Percentiles rank a stretch among this genome's conserved stretches.
phyloP scores from a whole-genome alignment of 768 basidiomycete species.

The Trichaptum fuscoviolaceum region DNA sequence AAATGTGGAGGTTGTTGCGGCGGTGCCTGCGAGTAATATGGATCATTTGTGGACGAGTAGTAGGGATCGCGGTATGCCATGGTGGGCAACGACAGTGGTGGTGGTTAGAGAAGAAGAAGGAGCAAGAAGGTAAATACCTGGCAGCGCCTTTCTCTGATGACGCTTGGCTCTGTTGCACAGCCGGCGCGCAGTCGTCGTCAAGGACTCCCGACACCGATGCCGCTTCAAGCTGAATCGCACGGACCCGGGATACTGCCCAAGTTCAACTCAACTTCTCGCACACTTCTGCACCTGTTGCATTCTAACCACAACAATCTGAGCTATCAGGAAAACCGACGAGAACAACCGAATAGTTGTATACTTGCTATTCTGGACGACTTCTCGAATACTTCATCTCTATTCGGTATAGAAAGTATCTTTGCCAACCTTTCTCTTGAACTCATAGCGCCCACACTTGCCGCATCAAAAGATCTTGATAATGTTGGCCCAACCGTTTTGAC shows the following conservation, averaged over 20 bases:
- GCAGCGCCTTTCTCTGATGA: background rate
- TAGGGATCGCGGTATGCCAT: conserved; percentile 59
- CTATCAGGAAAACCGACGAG: too few relatives aligned
- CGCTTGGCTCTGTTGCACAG: background rate
- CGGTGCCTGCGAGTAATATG: conserved; percentile 11
- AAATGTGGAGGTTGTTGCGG: conserved; percentile 20
- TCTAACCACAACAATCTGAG: background rate
- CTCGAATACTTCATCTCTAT: too few relatives aligned
- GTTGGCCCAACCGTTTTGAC: too few relatives aligned
- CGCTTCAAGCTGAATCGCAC: background rate
- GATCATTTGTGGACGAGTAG: conserved; percentile 12
- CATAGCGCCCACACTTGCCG: too few relatives aligned
- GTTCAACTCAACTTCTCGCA: too few relatives aligned
- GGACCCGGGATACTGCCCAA: background rate
- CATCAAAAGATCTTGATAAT: too few relatives aligned
- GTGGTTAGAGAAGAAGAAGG: background rate
- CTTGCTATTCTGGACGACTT: too few relatives aligned
- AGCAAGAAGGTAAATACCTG: background rate
- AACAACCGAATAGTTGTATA: too few relatives aligned
- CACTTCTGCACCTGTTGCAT: background rate
- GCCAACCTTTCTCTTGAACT: too few relatives aligned
- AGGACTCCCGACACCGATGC: background rate
- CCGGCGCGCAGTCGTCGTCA: conserved; percentile 1
- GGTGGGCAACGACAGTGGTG: conserved; percentile 14
- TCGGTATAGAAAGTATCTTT: too few relatives aligned